A percentile compares a stretch with the other conserved stretches of the same genome.
Evolutionary conservation across 257 asterid genomes (phyloP).

Genomic region (Gentiana macrophylla): DNA sequence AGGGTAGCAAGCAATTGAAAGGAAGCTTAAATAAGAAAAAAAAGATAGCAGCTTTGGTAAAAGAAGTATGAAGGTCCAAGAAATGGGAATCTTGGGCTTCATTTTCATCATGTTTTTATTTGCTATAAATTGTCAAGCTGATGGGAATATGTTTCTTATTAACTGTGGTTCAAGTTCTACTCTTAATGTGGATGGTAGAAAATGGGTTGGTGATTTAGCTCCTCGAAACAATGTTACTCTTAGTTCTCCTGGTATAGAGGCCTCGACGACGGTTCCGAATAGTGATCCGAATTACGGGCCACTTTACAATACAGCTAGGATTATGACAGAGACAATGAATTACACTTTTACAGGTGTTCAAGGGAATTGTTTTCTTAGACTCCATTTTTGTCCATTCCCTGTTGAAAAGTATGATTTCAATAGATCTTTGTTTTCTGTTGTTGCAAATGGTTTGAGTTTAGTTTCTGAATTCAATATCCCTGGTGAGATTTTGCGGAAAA

Average conservation of each 20-base stretch:
- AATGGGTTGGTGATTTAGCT: conserved; percentile 68
- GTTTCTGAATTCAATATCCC: conserved; percentile 67
- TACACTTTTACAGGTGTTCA: conserved; percentile 44
- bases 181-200: conserved; percentile 66
- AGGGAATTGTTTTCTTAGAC: conserved; percentile 63
- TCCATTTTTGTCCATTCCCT: conserved; percentile 60
- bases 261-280: conserved; percentile 23
- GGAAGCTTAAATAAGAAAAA: too few species aligned
- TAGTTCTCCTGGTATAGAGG: conserved; percentile 59
- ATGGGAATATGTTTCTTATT: conserved; percentile 1
- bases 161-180: conserved; percentile 77
- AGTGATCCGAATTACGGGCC: conserved; percentile 48
- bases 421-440: conserved; percentile 42
- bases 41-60: too few species aligned
- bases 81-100: too few species aligned
- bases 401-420: conserved; percentile 45
- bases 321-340: conserved; percentile 45
- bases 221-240: conserved; percentile 49
- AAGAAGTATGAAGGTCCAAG: too few species aligned
- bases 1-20: too few species aligned
- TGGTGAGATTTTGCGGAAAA: conserved; percentile 51
- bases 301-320: conserved; percentile 51
- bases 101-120: too few species aligned
- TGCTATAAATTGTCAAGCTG: too few species aligned
- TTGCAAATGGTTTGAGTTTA: conserved; percentile 54